phyloP scores from a whole-genome alignment of 345 rosid species.

The Tarenaya hassleriana region DNA sequence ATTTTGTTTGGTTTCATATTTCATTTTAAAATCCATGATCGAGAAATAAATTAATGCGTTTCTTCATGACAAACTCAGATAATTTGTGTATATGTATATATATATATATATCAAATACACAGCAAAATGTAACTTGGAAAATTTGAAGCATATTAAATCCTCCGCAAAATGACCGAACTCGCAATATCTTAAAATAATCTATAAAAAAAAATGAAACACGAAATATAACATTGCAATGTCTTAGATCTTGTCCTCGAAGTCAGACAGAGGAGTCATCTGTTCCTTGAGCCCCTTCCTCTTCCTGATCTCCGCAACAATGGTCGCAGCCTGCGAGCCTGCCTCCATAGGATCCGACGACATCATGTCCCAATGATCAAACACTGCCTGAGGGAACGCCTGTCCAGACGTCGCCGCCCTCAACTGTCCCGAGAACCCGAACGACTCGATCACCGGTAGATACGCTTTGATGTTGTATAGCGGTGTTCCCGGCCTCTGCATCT shows the following conservation, averaged over 20 bases:
- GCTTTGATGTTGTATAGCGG: constrained; percentile 69
- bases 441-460: constrained; percentile 57
- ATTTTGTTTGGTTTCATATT: too few species aligned
- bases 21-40: too few species aligned
- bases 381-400: constrained; percentile 65
- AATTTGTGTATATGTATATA: too few species aligned
- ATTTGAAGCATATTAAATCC: too few species aligned
- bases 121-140: too few species aligned
- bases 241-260: constrained; percentile 56
- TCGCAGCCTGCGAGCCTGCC: constrained; percentile 39
- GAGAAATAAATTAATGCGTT: too few species aligned
- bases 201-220: too few species aligned
- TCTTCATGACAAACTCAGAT: too few species aligned
- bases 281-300: constrained; percentile 60
- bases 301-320: constrained; percentile 24
- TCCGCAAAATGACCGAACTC: too few species aligned
- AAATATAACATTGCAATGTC: too few species aligned
- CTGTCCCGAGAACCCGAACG: constrained; percentile 51
- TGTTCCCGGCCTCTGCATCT: constrained; percentile 60
- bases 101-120: too few species aligned
- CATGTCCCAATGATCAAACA: constrained; percentile 70
- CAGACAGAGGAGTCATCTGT: constrained; percentile 58
- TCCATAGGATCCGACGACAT: constrained; percentile 53
- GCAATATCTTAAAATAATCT: too few species aligned
- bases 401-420: constrained; percentile 60